A percentile compares a stretch with the other conserved stretches of the same genome.
phyloP scores from a whole-genome alignment of 148 eudicot species.

The Drosera capensis region DNA sequence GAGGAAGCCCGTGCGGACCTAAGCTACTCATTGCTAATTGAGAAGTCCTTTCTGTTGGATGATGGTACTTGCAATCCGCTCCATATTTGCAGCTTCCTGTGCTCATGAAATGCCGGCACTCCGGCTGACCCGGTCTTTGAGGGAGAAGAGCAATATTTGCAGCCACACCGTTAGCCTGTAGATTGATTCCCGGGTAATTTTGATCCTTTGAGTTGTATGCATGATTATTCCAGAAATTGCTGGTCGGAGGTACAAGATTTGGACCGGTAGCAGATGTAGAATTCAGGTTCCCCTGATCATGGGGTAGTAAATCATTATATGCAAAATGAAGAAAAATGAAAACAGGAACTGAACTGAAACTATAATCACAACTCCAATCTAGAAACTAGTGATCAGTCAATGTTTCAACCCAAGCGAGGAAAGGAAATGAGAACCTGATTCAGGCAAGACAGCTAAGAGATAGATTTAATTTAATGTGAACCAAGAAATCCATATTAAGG shows the following conservation, averaged over 20 bases:
- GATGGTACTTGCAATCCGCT: constrained; percentile 59
- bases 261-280: no score
- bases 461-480: no score
- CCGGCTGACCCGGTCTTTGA: constrained; percentile 58
- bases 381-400: no score
- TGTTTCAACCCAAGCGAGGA: no score
- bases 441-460: no score
- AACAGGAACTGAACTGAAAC: no score
- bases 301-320: no score
- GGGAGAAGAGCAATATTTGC: constrained; percentile 22
- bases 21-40: constrained; percentile 19
- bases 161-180: constrained; percentile 12
- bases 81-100: constrained; percentile 68
- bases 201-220: constrained; percentile 19
- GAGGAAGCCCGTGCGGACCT: constrained; percentile 68
- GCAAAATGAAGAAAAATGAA: no score
- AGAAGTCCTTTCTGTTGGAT: constrained; percentile 45
- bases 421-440: no score
- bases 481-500: no score
- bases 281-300: no score
- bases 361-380: no score
- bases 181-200: constrained; percentile 15
- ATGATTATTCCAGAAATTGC: constrained; percentile 11
- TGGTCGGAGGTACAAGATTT: background rate
- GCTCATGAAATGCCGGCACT: constrained; percentile 60